These are phyloP conservation scores for Flaveria sonorensis DNA, from an alignment of 129 eudicot genomes.

Conservation along the genomic window DNA sequence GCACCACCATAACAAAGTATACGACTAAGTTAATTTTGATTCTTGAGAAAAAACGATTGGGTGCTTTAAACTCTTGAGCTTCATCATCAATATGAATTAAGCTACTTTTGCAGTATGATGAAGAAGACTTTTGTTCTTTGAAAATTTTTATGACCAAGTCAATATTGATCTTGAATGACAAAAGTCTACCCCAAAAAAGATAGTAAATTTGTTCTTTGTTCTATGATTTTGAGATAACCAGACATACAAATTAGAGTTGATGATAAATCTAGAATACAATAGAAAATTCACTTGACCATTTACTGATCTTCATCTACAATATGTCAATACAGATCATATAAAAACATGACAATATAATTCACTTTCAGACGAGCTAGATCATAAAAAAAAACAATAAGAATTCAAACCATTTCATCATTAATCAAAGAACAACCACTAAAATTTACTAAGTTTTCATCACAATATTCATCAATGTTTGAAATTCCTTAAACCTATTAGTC, in stretches of 20 bases:
- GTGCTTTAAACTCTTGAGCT: neutral
- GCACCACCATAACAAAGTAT: neutral
- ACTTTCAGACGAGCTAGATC: slow-evolving; percentile 1
- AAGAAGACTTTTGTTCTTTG: neutral
- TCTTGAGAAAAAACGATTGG: neutral
- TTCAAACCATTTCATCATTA: neutral
- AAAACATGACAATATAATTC: neutral
- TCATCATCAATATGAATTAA: slow-evolving; percentile 11
- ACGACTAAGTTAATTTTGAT: too few relatives aligned
- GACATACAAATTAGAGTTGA: slow-evolving; percentile 10
- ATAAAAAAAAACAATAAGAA: neutral
- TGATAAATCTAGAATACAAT: neutral
- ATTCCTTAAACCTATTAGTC: slow-evolving; percentile 29
- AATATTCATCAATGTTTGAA: neutral
- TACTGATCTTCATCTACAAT: neutral
- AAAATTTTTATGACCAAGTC: slow-evolving; percentile 2
- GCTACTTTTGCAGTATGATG: neutral
- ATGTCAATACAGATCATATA: neutral
- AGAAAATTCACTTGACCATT: neutral
- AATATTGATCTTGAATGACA: slow-evolving; percentile 5
- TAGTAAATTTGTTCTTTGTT: neutral
- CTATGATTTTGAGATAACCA: slow-evolving; percentile 1
- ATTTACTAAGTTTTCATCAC: slow-evolving; percentile 5
- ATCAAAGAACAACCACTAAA: slow-evolving; percentile 13
- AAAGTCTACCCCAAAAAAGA: slow-evolving; percentile 11